phyloP scores from a whole-genome alignment of 1,284 basidiomycete genomes.

The Schizophyllum commune region DNA sequence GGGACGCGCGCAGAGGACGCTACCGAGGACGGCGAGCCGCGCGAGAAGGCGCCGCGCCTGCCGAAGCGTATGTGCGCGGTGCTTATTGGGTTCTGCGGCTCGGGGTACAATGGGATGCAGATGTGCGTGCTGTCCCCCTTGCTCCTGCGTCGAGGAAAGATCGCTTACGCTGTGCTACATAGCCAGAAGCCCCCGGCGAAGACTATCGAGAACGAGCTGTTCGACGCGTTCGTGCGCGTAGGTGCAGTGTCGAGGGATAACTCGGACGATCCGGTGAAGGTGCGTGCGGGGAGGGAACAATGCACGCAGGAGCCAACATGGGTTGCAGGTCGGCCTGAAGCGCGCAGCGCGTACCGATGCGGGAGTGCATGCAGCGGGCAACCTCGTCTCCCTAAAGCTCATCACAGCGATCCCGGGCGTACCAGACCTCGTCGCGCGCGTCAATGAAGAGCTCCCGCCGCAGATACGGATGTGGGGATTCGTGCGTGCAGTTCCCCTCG shows the following conservation, averaged over 20 bases:
- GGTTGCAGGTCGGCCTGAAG: constrained; percentile 67
- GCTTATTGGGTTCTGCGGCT: constrained; percentile 73
- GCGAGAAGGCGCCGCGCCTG: constrained; percentile 37
- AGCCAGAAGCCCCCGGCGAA: constrained; percentile 43
- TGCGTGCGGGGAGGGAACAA: constrained; percentile 20
- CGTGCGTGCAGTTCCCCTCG: constrained; percentile 32
- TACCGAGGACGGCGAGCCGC: constrained; percentile 14
- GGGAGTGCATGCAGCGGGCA: constrained; percentile 96
- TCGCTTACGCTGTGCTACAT: too few species aligned
- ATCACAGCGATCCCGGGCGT: constrained; percentile 73
- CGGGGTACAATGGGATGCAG: constrained; percentile 91
- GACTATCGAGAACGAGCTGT: constrained; percentile 91
- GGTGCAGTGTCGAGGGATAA: constrained; percentile 94
- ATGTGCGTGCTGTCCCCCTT: constrained; percentile 57
- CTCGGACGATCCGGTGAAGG: constrained; percentile 86
- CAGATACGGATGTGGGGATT: constrained; percentile 93
- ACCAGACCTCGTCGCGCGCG: constrained; percentile 60
- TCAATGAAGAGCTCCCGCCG: constrained; percentile 84
- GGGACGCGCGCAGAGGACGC: constrained; percentile 6
- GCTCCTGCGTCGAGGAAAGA: constrained; percentile 1
- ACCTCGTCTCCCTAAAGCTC: constrained; percentile 88
- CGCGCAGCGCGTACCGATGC: constrained; percentile 95
- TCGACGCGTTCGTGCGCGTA: constrained; percentile 80
- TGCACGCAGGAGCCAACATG: neutral
- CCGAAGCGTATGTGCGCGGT: constrained; percentile 72